Evolutionary conservation across 108 stramenopile genomes (phyloP), one percentile per base, ranked within the genome.

Genomic region (Fistulifera pelliculosa): DNA sequence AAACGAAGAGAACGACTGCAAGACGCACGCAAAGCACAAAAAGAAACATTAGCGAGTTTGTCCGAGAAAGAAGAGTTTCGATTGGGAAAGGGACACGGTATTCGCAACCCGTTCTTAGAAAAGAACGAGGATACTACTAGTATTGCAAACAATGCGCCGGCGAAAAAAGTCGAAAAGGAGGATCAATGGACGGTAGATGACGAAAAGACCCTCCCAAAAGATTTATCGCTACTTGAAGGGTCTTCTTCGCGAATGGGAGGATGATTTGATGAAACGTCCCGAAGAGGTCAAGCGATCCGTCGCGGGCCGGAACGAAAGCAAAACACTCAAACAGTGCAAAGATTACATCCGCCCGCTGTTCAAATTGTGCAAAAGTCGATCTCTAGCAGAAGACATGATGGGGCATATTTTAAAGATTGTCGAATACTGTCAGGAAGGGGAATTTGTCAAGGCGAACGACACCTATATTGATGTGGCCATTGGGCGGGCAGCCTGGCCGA

Each of bases 401-500:
- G 45, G 48, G 39, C 76, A 85, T 56, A 52, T 96, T 22, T 27
- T 87, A n/a, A 70, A 83, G 27, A 98, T 98, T 61, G 85, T 95
- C 12, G 52, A 80, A 8, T 83, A 64, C 75, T 87, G 92, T 42
- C 67, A 91, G 63, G 60, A 76, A 43, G 95, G 94, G 8, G 93
- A 98, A 72, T 98, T 98, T 61, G 90, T 94, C 47, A 70, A 79
- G 61, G 98, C 98, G 0, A 82, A 95, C 55, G 94, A 98, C 78
- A 59, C 84, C 12, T 99, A 99, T 61, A 68, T 99, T 21, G 77
- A 85, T 54, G 79, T 96, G 7, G 87, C 94, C 1, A 99, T 99
- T 60, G 98, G 98, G 18, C 69, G 95, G 49, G 87, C 94, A 7
- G 90, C 98, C 0, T 99, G 98, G 98, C 98, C 98, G 5, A 98